Evolutionary conservation across 148 eudicot species (phyloP).

Genomic region (Heliosperma pusillum): DNA sequence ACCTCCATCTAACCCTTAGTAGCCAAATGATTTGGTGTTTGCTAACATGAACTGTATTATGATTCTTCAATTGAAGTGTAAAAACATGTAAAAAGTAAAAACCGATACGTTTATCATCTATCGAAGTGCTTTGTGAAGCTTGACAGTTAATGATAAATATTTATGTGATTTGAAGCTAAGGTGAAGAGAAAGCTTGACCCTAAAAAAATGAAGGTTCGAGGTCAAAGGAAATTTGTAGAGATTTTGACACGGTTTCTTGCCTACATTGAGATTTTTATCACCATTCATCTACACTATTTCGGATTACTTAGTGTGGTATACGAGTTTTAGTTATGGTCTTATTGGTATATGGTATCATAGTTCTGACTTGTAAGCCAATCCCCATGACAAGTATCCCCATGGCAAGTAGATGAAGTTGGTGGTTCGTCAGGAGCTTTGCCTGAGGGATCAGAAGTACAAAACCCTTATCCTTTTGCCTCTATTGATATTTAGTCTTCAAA

Average conservation of each 20-base stretch:
- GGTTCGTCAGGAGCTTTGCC: background rate
- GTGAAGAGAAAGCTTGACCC: conserved; percentile 7
- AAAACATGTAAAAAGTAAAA: conserved; percentile 1
- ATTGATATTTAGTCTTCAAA: background rate
- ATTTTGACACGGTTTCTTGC: background rate
- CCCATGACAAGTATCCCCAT: too few relatives aligned
- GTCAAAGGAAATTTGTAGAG: background rate
- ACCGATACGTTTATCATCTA: background rate
- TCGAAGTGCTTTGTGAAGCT: conserved; percentile 11
- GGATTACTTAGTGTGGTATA: background rate
- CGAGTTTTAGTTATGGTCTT: background rate
- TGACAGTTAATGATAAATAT: background rate
- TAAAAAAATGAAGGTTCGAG: background rate
- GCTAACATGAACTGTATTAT: background rate
- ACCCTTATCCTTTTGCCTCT: background rate
- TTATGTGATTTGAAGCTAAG: conserved; percentile 6
- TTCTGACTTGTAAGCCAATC: background rate
- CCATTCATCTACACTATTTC: background rate
- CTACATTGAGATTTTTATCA: background rate
- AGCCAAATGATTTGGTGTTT: background rate
- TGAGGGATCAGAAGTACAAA: background rate
- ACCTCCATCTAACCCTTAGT: too few relatives aligned
- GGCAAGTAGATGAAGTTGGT: background rate
- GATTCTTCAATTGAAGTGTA: background rate
- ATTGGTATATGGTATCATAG: background rate